Evolutionary conservation across 2,329 filamentous ascomycete species (phyloP).

Genomic region (Periconia digitata): DNA sequence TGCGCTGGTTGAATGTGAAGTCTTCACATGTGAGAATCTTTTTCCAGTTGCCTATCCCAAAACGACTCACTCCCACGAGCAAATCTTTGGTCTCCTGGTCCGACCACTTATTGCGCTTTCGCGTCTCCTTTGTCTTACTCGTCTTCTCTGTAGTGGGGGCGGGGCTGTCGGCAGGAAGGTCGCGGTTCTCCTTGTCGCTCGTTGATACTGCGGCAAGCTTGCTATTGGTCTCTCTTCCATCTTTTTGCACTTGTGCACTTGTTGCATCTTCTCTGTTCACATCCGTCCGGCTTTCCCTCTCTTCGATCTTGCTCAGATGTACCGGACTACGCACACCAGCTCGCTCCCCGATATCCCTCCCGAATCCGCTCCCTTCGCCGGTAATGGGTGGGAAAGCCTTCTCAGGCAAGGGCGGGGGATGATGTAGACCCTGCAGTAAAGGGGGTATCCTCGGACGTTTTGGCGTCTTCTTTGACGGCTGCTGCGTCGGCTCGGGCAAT

Average conservation of each 20-base stretch:
- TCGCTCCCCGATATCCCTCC: constrained; percentile 21
- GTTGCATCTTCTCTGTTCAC: neutral
- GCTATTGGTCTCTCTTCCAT: neutral
- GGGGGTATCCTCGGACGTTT: constrained; percentile 48
- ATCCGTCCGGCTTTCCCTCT: constrained; percentile 4
- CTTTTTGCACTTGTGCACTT: neutral
- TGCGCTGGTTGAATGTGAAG: constrained; percentile 59
- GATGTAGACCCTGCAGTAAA: constrained; percentile 61
- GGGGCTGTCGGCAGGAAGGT: neutral
- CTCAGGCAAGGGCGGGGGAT: constrained; percentile 59
- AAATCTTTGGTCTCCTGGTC: constrained; percentile 63
- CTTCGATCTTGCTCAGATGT: constrained; percentile 12
- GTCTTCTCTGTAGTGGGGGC: neutral
- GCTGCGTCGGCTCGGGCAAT: constrained; percentile 42
- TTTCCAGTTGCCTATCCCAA: constrained; percentile 67
- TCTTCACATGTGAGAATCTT: constrained; percentile 60
- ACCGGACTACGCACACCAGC: constrained; percentile 14
- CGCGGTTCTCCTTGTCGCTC: constrained; percentile 7
- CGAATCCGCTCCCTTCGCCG: constrained; percentile 43
- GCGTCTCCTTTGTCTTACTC: constrained; percentile 43
- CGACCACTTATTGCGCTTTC: constrained; percentile 62
- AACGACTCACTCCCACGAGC: constrained; percentile 60
- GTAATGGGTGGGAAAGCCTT: constrained; percentile 64
- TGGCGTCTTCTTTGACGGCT: constrained; percentile 30
- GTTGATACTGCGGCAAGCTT: neutral